Evolutionary conservation across 2,329 filamentous ascomycete species (phyloP).

Genomic region (Escovopsis sp.): DNA sequence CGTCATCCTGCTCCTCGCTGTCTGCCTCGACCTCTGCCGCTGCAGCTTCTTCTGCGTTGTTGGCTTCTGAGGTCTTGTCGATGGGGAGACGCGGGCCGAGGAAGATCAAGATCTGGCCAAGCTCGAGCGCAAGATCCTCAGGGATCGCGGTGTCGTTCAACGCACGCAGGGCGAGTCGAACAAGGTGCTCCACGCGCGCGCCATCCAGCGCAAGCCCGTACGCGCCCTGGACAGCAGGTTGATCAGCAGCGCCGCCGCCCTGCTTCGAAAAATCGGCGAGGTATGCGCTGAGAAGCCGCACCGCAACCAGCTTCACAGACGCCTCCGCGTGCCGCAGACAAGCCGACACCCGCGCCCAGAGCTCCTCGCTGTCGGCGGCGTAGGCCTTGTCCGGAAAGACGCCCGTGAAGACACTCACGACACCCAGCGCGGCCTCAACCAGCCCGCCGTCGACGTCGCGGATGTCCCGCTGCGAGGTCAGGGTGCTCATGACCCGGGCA

Average conservation of each 20-base stretch:
- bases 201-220: slow-evolving; percentile 53
- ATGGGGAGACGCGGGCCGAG: slow-evolving; percentile 44
- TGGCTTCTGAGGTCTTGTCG: too few relatives aligned
- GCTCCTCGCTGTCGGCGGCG: slow-evolving; percentile 36
- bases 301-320: slow-evolving; percentile 61
- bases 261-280: slow-evolving; percentile 63
- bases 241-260: slow-evolving; percentile 28
- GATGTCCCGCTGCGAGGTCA: slow-evolving; percentile 37
- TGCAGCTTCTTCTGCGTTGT: slow-evolving; percentile 27
- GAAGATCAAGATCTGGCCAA: slow-evolving; percentile 69
- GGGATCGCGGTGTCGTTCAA: slow-evolving; percentile 50
- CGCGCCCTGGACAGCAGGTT: slow-evolving; percentile 50
- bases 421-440: slow-evolving; percentile 56
- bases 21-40: slow-evolving; percentile 22
- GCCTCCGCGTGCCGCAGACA: slow-evolving; percentile 58
- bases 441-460: slow-evolving; percentile 51
- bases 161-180: slow-evolving; percentile 31
- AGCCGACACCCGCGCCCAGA: slow-evolving; percentile 57
- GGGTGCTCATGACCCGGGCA: slow-evolving; percentile 34
- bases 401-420: slow-evolving; percentile 52
- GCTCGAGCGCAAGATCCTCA: slow-evolving; percentile 63
- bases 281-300: slow-evolving; percentile 60
- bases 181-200: slow-evolving; percentile 46
- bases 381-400: slow-evolving; percentile 50
- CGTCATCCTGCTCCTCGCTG: slow-evolving; percentile 28